Percentiles rank a stretch among this genome's conserved stretches.
These are phyloP conservation scores for Pyrus bretschneideri DNA, from an alignment of 306 rosid genomes.

Conservation along the genomic window DNA sequence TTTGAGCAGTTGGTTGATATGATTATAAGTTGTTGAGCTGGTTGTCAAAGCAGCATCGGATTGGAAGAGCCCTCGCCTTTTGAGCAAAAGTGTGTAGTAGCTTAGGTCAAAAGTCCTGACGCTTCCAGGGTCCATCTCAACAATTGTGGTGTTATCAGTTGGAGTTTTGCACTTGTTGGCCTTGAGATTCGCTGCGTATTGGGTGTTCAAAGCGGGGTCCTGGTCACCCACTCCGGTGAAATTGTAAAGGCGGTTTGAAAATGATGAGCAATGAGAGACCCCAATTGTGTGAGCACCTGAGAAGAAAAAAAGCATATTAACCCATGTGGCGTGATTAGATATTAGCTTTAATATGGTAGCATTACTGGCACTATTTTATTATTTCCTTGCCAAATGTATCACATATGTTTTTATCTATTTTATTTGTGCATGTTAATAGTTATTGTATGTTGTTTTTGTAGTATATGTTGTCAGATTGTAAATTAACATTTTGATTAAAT, in stretches of 20 bases:
- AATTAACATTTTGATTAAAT: no score
- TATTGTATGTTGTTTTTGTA: no score
- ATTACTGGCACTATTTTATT: no score
- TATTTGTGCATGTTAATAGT: no score
- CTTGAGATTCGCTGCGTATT: constrained; percentile 70
- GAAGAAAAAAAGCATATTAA: neutral
- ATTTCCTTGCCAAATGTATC: no score
- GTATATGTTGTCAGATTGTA: no score
- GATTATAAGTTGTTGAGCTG: constrained; percentile 37
- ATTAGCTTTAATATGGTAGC: no score
- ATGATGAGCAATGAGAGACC: constrained; percentile 58
- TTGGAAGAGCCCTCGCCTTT: constrained; percentile 68
- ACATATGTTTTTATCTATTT: no score
- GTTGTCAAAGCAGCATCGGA: constrained; percentile 72
- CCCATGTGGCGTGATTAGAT: neutral
- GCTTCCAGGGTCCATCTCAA: constrained; percentile 97
- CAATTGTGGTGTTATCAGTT: constrained; percentile 41
- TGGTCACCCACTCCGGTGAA: constrained; percentile 71
- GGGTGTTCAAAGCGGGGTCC: constrained; percentile 73
- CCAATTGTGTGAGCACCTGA: constrained; percentile 93
- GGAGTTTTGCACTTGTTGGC: constrained; percentile 57
- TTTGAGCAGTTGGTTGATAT: constrained; percentile 36
- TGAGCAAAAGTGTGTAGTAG: constrained; percentile 48
- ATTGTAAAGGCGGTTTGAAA: constrained; percentile 54
- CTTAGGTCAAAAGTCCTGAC: constrained; percentile 68